Evolutionary conservation across 1,284 basidiomycete genomes (phyloP).

Genomic region (Malassezia sympodialis): DNA sequence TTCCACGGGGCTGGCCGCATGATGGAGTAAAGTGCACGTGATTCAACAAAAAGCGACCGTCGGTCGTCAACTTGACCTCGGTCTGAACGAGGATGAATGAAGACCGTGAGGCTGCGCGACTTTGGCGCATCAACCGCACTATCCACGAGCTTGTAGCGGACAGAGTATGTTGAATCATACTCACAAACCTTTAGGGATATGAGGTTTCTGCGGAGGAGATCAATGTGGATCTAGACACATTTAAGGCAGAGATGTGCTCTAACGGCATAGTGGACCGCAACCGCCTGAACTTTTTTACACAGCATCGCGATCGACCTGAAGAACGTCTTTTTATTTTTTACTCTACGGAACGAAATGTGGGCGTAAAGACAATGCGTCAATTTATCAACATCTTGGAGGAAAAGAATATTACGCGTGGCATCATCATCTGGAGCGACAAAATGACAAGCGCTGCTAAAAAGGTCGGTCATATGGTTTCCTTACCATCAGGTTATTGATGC

Average conservation of each 20-base stretch:
- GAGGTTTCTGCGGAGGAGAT: slow-evolving; percentile 83
- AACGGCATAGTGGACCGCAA: slow-evolving; percentile 50
- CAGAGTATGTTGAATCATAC: slow-evolving; percentile 22
- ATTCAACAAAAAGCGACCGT: background rate
- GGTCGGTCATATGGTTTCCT: slow-evolving; percentile 51
- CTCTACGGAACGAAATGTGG: slow-evolving; percentile 49
- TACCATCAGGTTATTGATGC: slow-evolving; percentile 40
- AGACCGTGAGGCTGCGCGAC: slow-evolving; percentile 54
- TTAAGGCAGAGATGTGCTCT: slow-evolving; percentile 52
- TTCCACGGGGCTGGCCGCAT: background rate
- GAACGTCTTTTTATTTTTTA: slow-evolving; percentile 92
- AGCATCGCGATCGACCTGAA: slow-evolving; percentile 48
- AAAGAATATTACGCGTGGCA: slow-evolving; percentile 75
- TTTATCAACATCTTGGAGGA: slow-evolving; percentile 44
- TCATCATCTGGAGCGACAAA: slow-evolving; percentile 89
- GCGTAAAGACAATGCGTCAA: slow-evolving; percentile 47
- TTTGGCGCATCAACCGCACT: slow-evolving; percentile 93
- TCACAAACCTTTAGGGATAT: slow-evolving; percentile 55
- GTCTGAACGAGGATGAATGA: slow-evolving; percentile 39
- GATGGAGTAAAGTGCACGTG: slow-evolving; percentile 5
- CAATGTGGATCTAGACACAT: slow-evolving; percentile 67
- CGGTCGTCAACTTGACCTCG: background rate
- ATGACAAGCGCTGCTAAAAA: slow-evolving; percentile 95
- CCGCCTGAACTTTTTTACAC: slow-evolving; percentile 43
- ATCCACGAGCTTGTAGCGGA: slow-evolving; percentile 94